Base-by-base conservation (phyloP, 129 eudicot genomes). In the Tagetes erecta region DNA sequence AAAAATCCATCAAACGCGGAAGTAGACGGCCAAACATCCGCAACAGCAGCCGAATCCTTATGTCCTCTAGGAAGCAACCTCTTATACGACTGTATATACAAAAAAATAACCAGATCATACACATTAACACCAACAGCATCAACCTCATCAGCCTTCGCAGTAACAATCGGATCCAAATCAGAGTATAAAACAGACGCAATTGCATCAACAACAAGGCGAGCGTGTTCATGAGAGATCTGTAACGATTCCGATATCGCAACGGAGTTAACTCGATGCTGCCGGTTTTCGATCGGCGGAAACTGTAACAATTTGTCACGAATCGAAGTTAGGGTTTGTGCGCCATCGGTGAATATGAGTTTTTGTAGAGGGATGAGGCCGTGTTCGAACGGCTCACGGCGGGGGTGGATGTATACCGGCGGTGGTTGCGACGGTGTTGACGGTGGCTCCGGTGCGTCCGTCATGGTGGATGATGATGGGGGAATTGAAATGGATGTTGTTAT, bases 1-100 rank as follows among this genome's bases (percentile, higher is more conserved):
- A 94, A 86, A 36, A 86, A 88, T 0, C 98, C 97, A 70, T 94
- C 99, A 47, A 91, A 94, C 4, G 99, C 97, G 0, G 96, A 94
- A 4, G 97, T 88, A 14, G 97, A 84, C 0, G 97, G 97, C 97
- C 97, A 93, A 59, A 93, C 96, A 80, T 93, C 97, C 10, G 97
- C 92, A 4, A 94, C 96, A 6, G 94, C 94, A 55, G 96, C 93
- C 3, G 91, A 88, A 83, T 91, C 97, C 84, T 83, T 91, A 70
- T 94, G 96, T 33, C 93, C 91, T 60, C 84, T 73, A 2, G 98
- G 97, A 44, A 94, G 75, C 89, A 94, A 68, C 80, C 97, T 67
- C 78, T 94, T 94, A 68, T 90, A 94, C 56, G 89, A 83, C 88
- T 94, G 96, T 52, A 94, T 73, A 63, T 86, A 94, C 89, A 94